A percentile compares a stretch with the other conserved stretches of the same genome.
Conservation (phyloP, 2,329 filamentous ascomycete species). For the Ascochyta pisi region DNA sequence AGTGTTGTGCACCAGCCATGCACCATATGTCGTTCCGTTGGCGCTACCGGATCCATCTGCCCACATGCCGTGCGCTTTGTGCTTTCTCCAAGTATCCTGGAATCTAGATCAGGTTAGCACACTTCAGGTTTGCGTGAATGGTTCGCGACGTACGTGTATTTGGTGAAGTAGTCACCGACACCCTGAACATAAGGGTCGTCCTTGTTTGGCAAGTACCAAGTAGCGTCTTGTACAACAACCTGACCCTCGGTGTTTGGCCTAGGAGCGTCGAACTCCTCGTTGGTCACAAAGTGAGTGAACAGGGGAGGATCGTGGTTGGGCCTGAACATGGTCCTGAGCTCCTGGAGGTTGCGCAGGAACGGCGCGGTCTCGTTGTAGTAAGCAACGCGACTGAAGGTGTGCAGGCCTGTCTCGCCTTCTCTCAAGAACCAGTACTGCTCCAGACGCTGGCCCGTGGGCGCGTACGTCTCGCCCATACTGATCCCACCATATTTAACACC, state of each 20-base stretch:
- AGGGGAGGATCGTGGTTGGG: conserved; percentile 55
- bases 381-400: conserved; percentile 62
- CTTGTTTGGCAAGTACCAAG: conserved; percentile 62
- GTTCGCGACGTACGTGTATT: conserved; percentile 58
- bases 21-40: conserved; percentile 62
- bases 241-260: conserved; percentile 55
- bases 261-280: conserved; percentile 62
- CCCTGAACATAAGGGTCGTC: conserved; percentile 62
- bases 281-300: conserved; percentile 60
- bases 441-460: conserved; percentile 62
- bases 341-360: conserved; percentile 63
- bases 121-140: neutral
- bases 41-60: conserved; percentile 58
- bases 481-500: conserved; percentile 64
- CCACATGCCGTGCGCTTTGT: conserved; percentile 63
- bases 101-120: conserved; percentile 45
- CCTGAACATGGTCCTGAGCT: conserved; percentile 66
- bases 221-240: conserved; percentile 66
- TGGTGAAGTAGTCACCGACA: conserved; percentile 69
- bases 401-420: conserved; percentile 62
- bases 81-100: conserved; percentile 63
- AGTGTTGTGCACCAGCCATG: conserved; percentile 70
- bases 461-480: conserved; percentile 65
- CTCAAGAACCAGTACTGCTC: conserved; percentile 70
- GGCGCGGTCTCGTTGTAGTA: conserved; percentile 65